A percentile compares a stretch with the other conserved stretches of the same genome.
phyloP scores from a whole-genome alignment of 306 rosid species.

The Lathyrus tuberosus region DNA sequence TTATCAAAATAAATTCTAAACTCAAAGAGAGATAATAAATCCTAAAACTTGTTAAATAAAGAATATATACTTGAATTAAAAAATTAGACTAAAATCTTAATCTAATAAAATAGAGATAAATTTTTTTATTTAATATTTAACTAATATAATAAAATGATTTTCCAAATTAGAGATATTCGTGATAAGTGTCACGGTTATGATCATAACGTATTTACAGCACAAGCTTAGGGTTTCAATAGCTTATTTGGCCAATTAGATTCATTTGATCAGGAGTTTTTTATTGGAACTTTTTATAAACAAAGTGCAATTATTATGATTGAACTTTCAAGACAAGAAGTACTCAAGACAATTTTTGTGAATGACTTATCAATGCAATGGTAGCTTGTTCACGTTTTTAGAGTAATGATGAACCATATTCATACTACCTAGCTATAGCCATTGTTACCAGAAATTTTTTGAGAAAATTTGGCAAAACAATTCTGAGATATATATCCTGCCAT shows the following conservation, averaged over 20 bases:
- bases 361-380: conserved; percentile 50
- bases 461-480: conserved; percentile 49
- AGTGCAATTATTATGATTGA: neutral
- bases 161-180: no score
- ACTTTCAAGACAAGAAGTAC: neutral
- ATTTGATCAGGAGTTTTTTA: conserved; percentile 46
- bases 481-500: conserved; percentile 41
- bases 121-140: no score
- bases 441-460: conserved; percentile 32
- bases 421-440: conserved; percentile 6
- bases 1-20: no score
- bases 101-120: no score
- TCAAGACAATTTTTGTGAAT: conserved; percentile 38
- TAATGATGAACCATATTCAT: conserved; percentile 41
- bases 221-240: neutral
- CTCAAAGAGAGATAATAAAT: no score
- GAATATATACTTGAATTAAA: no score
- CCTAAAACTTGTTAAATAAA: no score
- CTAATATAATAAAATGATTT: no score
- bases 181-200: no score
- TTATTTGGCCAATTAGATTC: neutral
- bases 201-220: no score
- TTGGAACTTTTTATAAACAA: neutral
- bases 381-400: conserved; percentile 31
- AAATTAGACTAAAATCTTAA: no score